phyloP scores from a whole-genome alignment of 345 rosid genomes.

The Carallia brachiata region DNA sequence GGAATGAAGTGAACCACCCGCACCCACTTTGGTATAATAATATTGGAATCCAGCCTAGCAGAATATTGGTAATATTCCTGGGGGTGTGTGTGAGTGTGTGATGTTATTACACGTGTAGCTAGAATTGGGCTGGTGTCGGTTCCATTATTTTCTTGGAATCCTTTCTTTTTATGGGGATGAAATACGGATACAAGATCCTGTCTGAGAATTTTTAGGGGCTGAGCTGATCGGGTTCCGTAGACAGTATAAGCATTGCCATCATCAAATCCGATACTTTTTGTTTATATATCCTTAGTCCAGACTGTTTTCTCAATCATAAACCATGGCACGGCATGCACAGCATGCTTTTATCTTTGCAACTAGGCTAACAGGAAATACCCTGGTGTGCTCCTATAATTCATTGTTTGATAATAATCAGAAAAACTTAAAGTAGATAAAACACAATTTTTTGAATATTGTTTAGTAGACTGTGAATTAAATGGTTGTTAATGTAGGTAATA shows the following conservation, averaged over 20 bases:
- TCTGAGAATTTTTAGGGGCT: constrained; percentile 15
- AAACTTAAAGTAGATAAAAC: too few relatives aligned
- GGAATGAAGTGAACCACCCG: neutral
- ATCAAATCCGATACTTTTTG: neutral
- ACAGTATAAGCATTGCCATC: too few relatives aligned
- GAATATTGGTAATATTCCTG: constrained; percentile 26
- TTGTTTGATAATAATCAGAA: too few relatives aligned
- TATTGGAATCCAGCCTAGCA: constrained; percentile 41
- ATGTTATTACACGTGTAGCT: constrained; percentile 5
- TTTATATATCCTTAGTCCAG: too few relatives aligned
- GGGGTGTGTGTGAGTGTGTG: neutral
- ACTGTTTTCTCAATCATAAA: neutral
- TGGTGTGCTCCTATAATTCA: too few relatives aligned
- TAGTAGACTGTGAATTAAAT: too few relatives aligned
- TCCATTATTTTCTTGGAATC: neutral
- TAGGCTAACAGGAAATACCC: too few relatives aligned
- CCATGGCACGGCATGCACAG: too few relatives aligned
- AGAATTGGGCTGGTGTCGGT: neutral
- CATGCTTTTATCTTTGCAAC: too few relatives aligned
- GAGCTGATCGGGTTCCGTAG: neutral
- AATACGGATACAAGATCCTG: constrained; percentile 16
- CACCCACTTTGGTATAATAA: neutral
- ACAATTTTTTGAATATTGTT: too few relatives aligned
- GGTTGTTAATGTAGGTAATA: too few relatives aligned
- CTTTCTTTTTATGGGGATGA: neutral